phyloP scores from a whole-genome alignment of 179 eudicot species.

The Nepenthes alata region DNA sequence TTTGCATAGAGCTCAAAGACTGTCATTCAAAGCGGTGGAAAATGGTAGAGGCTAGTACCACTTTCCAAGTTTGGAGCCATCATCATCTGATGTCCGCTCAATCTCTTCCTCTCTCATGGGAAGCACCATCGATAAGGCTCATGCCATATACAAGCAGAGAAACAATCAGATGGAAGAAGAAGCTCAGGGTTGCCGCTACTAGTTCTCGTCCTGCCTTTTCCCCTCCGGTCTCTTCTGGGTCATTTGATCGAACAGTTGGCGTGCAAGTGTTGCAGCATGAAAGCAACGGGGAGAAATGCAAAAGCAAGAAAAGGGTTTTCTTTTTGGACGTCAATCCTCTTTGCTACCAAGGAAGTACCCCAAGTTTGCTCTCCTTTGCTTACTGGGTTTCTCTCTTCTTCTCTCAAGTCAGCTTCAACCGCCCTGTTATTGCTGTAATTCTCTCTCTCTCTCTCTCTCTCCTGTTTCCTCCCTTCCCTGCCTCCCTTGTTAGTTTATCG shows the following conservation, averaged over 20 bases:
- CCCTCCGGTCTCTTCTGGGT: constrained; percentile 4
- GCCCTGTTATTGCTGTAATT: constrained; percentile 85
- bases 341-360: constrained; percentile 59
- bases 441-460: constrained; percentile 1
- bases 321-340: constrained; percentile 87
- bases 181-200: neutral
- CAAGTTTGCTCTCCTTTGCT: constrained; percentile 58
- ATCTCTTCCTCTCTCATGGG: neutral
- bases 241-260: constrained; percentile 6
- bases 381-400: constrained; percentile 83
- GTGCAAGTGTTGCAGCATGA: constrained; percentile 3
- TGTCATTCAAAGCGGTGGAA: neutral
- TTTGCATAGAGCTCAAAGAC: no score
- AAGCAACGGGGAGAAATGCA: constrained; percentile 4
- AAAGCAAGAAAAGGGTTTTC: constrained; percentile 51
- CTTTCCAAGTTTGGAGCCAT: neutral
- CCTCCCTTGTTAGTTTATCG: no score
- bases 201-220: neutral
- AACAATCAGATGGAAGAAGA: neutral
- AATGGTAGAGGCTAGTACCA: constrained; percentile 1
- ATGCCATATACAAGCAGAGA: neutral
- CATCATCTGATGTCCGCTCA: neutral
- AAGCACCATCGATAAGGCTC: neutral
- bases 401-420: constrained; percentile 58
- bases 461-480: neutral